A percentile compares a stretch with the other conserved stretches of the same genome.
These are phyloP conservation scores for Boletus sensibilis DNA, from an alignment of 768 basidiomycete species.

Conservation along the genomic window DNA sequence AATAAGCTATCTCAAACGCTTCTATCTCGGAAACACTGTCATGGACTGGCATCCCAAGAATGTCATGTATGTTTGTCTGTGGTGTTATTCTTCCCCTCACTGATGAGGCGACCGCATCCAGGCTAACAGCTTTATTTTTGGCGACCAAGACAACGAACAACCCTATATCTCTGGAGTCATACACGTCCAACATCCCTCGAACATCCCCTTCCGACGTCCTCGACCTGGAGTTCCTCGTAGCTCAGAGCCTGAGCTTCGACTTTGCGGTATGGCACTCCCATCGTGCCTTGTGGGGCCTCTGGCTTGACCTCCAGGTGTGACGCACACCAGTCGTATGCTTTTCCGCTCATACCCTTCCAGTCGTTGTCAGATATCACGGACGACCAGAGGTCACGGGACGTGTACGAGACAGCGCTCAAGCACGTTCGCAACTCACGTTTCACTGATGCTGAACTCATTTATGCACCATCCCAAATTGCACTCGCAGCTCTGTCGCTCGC, in stretches of 20 bases:
- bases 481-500: conserved; percentile 73
- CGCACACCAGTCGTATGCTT: neutral
- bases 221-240: conserved; percentile 92
- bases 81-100: neutral
- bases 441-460: conserved; percentile 89
- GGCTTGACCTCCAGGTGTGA: conserved; percentile 81
- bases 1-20: conserved; percentile 88
- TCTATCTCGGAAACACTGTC: conserved; percentile 95
- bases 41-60: conserved; percentile 99
- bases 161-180: conserved; percentile 83
- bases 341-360: conserved; percentile 37
- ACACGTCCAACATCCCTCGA: conserved; percentile 80
- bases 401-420: conserved; percentile 65
- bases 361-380: conserved; percentile 52
- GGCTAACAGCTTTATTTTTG: conserved; percentile 93
- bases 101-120: conserved; percentile 31
- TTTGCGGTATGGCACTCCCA: conserved; percentile 93
- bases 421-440: conserved; percentile 78
- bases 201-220: conserved; percentile 82
- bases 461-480: conserved; percentile 91
- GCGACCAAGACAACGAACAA: conserved; percentile 98
- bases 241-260: conserved; percentile 92
- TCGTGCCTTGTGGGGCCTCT: conserved; percentile 83
- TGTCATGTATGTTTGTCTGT: conserved; percentile 73
- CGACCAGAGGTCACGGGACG: conserved; percentile 46